A percentile compares a stretch with the other conserved stretches of the same genome.
Conservation (phyloP, 2,329 filamentous ascomycete genomes). For the Colletotrichum simmondsii region DNA sequence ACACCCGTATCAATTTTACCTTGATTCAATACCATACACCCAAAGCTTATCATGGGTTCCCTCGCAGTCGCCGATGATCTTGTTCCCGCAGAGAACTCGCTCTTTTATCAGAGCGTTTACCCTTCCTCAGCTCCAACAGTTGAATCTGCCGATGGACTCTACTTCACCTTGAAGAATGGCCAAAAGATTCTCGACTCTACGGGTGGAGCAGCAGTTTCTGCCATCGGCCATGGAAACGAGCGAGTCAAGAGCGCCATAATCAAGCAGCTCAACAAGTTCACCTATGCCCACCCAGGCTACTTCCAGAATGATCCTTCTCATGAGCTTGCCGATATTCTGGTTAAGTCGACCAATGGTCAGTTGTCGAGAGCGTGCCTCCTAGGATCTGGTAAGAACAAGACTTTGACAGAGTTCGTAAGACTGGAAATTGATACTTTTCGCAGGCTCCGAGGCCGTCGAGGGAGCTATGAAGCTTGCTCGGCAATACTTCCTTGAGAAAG, state of each 20-base stretch:
- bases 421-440: background rate
- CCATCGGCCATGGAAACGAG: background rate
- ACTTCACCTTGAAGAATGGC: background rate
- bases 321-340: background rate
- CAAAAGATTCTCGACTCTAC: background rate
- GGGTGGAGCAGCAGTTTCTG: background rate
- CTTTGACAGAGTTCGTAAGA: background rate
- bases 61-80: background rate
- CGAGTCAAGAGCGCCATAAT: background rate
- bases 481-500: background rate
- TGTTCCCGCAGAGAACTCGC: background rate
- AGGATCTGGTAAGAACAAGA: background rate
- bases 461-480: background rate
- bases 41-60: background rate
- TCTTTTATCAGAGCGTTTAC: background rate
- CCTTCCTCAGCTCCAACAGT: background rate
- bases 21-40: background rate
- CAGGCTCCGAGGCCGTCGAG: background rate
- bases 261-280: background rate
- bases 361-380: background rate
- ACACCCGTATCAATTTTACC: too few species aligned
- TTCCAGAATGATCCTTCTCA: background rate
- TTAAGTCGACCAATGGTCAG: background rate
- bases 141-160: background rate
- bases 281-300: background rate